These are phyloP conservation scores for Leersia perrieri DNA, from an alignment of 176 grass and related monocot species.

Conservation along the genomic window DNA sequence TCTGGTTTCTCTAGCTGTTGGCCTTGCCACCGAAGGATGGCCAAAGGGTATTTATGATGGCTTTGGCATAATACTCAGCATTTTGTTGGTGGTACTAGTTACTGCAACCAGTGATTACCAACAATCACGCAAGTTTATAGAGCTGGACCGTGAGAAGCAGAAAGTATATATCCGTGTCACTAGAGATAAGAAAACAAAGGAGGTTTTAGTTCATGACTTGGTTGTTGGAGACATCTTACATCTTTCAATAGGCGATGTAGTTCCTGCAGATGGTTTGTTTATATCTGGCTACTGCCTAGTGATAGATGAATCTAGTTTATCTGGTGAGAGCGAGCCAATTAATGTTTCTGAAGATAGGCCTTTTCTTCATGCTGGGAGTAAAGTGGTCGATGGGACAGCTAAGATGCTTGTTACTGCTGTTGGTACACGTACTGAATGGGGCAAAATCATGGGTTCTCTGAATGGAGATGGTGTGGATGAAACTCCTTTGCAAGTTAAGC, in stretches of 20 bases:
- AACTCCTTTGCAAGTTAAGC: constrained; percentile 94
- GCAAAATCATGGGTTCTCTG: constrained; percentile 72
- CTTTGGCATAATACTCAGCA: constrained; percentile 80
- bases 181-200: constrained; percentile 61
- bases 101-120: constrained; percentile 87
- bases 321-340: constrained; percentile 78
- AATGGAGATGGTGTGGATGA: constrained; percentile 70
- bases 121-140: constrained; percentile 82
- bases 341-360: constrained; percentile 61
- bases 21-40: constrained; percentile 78
- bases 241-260: constrained; percentile 79
- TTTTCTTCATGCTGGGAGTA: constrained; percentile 78
- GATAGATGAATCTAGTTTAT: constrained; percentile 86
- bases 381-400: constrained; percentile 74
- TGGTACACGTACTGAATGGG: constrained; percentile 88
- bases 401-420: constrained; percentile 80
- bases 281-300: constrained; percentile 70
- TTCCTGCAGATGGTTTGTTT: constrained; percentile 87
- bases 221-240: constrained; percentile 90
- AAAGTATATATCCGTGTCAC: constrained; percentile 72
- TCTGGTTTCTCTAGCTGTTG: constrained; percentile 68
- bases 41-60: constrained; percentile 88
- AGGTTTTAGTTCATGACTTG: constrained; percentile 69
- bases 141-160: constrained; percentile 81
- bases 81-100: constrained; percentile 82